Evolutionary conservation across 2,329 filamentous ascomycete species (phyloP), one percentile per base, ranked within the genome.

Genomic region (Exophiala calicioides): DNA sequence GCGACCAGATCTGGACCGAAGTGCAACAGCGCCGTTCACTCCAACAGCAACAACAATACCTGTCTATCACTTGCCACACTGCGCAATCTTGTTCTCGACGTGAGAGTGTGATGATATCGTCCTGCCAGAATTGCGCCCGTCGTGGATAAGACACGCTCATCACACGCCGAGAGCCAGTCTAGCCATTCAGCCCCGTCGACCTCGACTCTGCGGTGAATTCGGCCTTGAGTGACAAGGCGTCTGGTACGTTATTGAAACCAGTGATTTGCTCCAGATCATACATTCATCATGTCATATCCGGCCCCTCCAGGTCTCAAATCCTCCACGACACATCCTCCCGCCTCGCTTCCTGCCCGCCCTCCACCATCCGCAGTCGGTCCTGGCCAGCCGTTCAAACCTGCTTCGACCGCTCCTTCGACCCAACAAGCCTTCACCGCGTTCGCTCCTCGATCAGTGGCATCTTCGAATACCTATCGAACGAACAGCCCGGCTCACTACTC

Each of bases 281-380:
- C 68, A 62, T 74, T 75, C 74, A 76, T 75, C 73, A 91, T 91
- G 88, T 85, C 86, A 72, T 88, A 88, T 79, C 85, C 86, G 71
- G 85, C 84, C 66, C 85, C 86, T 85, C 85, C 88, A 88, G 86
- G 86, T 78, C 73, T 80, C 53, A 70, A 66, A 55, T 68, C 58
- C 60, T 53, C 62, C 42, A 60, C 65, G 53, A 52, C 66, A 59
- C 68, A 63, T 60, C 66, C 69, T 30, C 72, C 60, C 72, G 79
- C 65, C 62, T 88, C 85, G 59, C 84, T 94, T 29, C 88, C 88
- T 57, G 82, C 88, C 54, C 84, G 86, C 59, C 88, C 88, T 52
- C 87, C 88, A 31, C 79, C 82, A 41, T 74, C 82, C 19, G 65
- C 71, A 26, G 67, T 67, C 53, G 68, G 70, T 45, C 49, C 60